Conservation (phyloP, 2,329 filamentous ascomycete species). For the Didymella arachidicola region DNA sequence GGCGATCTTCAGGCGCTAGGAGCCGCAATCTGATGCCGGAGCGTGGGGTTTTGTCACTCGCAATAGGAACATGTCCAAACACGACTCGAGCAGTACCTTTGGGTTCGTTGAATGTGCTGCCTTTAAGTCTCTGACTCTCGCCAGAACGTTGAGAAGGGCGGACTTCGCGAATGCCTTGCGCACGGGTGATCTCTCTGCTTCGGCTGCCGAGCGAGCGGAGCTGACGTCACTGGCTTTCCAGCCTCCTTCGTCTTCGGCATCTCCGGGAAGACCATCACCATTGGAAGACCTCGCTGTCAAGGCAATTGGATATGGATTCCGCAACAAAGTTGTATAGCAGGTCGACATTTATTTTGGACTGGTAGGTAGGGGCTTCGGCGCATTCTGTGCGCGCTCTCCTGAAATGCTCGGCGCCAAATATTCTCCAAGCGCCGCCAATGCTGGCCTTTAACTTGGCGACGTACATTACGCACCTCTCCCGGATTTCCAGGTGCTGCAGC, state of each 20-base stretch:
- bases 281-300: no score
- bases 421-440: constrained; percentile 24
- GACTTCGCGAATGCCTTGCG: neutral
- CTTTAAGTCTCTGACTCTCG: neutral
- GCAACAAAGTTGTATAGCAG: neutral
- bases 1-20: constrained; percentile 15
- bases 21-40: constrained; percentile 3
- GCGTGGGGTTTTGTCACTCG: constrained; percentile 3
- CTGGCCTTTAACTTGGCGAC: constrained; percentile 23
- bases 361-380: neutral
- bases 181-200: neutral
- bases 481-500: neutral
- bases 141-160: neutral
- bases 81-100: no score
- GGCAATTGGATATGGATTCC: no score
- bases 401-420: constrained; percentile 11
- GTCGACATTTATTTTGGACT: neutral
- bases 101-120: neutral
- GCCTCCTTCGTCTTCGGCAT: neutral
- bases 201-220: neutral
- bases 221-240: constrained; percentile 6
- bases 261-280: neutral
- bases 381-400: constrained; percentile 3
- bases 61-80: neutral
- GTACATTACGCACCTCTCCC: constrained; percentile 23